Evolutionary conservation across 352 stramenopile genomes (phyloP).

Genomic region (Pythium brachiatum): DNA sequence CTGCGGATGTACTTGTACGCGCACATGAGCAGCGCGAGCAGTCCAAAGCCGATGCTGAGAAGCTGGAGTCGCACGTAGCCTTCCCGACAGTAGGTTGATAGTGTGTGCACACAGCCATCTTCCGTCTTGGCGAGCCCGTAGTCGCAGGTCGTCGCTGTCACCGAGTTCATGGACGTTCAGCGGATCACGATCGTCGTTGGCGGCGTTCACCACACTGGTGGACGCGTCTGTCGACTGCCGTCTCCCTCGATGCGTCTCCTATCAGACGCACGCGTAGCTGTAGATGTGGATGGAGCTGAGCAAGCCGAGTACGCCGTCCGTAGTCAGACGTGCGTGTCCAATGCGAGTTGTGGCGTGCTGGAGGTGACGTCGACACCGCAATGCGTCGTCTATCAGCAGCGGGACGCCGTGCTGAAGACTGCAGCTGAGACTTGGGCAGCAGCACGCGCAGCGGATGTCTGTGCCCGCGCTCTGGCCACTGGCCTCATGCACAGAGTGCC

Average conservation of each 20-base stretch:
- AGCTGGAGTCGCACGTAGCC: constrained; percentile 40
- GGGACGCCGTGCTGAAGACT: background rate
- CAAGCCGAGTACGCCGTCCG: background rate
- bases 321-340: background rate
- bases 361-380: background rate
- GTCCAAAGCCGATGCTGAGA: constrained; percentile 40
- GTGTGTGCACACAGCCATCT: constrained; percentile 37
- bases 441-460: background rate
- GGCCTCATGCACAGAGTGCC: background rate
- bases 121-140: constrained; percentile 47
- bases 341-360: background rate
- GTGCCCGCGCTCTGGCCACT: background rate
- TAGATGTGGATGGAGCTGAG: too few species aligned
- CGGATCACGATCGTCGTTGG: background rate
- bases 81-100: constrained; percentile 34
- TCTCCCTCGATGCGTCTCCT: too few species aligned
- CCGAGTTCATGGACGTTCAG: constrained; percentile 14
- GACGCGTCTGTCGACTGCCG: background rate
- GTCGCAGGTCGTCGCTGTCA: constrained; percentile 49
- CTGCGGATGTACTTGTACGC: constrained; percentile 45
- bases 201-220: background rate
- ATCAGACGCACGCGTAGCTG: too few species aligned
- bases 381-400: background rate
- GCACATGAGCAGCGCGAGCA: constrained; percentile 30
- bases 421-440: background rate